These are phyloP conservation scores for Aspergillus nomiae DNA, from an alignment of 2,329 filamentous ascomycete species.

Conservation along the genomic window DNA sequence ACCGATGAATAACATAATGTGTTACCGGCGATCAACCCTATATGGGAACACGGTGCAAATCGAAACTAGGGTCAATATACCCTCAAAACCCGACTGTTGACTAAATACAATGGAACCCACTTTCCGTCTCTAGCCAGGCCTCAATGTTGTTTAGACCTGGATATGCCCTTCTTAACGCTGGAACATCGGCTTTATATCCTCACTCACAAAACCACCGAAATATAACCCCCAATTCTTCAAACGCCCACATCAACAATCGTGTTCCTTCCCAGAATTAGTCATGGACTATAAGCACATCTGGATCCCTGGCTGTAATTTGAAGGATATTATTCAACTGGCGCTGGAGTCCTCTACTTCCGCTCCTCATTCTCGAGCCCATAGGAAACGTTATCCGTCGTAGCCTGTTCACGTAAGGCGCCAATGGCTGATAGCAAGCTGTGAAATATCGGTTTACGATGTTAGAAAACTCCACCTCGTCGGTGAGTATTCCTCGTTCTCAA, in stretches of 20 bases:
- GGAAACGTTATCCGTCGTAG: too few relatives aligned
- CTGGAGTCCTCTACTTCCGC: too few relatives aligned
- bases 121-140: conserved; percentile 52
- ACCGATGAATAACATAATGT: not conserved
- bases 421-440: too few relatives aligned
- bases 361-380: too few relatives aligned
- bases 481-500: too few relatives aligned
- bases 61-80: not conserved
- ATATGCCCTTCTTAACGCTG: conserved; percentile 44
- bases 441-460: too few relatives aligned
- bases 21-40: not conserved
- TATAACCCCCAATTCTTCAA: conserved; percentile 51
- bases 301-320: too few relatives aligned
- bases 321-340: too few relatives aligned
- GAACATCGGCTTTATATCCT: conserved; percentile 52
- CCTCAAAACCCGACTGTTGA: not conserved
- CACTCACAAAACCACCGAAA: conserved; percentile 54
- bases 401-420: too few relatives aligned
- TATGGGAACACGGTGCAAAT: not conserved
- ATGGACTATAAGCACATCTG: too few relatives aligned
- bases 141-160: conserved; percentile 51
- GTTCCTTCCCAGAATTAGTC: too few relatives aligned
- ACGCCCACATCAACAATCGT: conserved; percentile 39
- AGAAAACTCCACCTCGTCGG: too few relatives aligned
- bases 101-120: conserved; percentile 34